Base-by-base conservation (phyloP, 2,329 filamentous ascomycete species). In the Cyanodermella asteris region DNA sequence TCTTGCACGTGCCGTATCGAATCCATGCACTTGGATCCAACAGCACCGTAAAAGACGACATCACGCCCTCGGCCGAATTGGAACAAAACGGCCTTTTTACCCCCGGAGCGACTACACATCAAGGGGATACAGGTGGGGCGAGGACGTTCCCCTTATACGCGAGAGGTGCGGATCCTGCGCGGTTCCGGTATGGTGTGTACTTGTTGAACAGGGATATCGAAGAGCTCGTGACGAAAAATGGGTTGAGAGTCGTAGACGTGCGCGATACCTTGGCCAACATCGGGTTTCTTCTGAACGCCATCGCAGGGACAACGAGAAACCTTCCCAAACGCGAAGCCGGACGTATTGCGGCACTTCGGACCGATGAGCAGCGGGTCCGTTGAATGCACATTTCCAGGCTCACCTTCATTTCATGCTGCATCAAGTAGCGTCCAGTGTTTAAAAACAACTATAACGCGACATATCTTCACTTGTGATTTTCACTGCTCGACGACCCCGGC, bases 151-250 rank as follows among this genome's bases (percentile, higher is more conserved):
- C 87, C 0, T 60, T 97, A 0, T 82, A 82, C 46, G 48, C 75
- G 52, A 57, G 55, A 31, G 61, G 64, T 41, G 62, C 65, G 3
- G 67, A 80, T 0, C 68, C 81, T 22, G 94, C 84, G 52, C 71
- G 84, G 3, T 94, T 94, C 46, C 84, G 94, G 39, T 97, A 94
- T 45, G 87, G 61, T 7, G 87, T 91, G 43, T 97, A 94, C 39
- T 55, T 94, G n/a, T 61, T 97, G 9, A 94, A 94, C 53, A 93
- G 94, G 49, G 59, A 94, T 41, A 82, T 97, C 28, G 82, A 94
- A 37, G 56, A 70, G 23, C 43, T 74, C 7, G 53, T 67, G 37
- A 62, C 58, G 31, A 50, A 55, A 1, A 70, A 81, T 35, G 73
- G 73, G 0, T 54, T 93, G 8, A 70, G 72, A 23, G 71, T 91